These are phyloP conservation scores for Candida xiaguanensis DNA, from an alignment of 805 yeast genomes.

Conservation along the genomic window DNA sequence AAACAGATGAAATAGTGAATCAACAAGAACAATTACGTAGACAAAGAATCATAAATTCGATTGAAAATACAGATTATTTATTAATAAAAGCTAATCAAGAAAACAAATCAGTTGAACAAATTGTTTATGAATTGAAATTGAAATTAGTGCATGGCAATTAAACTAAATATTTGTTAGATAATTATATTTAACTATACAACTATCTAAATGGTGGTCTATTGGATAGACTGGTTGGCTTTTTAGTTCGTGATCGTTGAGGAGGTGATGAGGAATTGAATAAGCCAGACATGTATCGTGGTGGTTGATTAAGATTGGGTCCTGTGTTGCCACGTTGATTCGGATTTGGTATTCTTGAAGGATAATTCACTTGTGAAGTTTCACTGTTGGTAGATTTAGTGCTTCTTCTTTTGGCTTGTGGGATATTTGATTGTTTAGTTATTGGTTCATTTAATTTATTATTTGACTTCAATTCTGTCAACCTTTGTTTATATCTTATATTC, in stretches of 20 bases:
- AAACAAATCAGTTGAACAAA: slow-evolving; percentile 41
- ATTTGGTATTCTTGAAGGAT: slow-evolving; percentile 26
- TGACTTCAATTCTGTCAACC: background rate
- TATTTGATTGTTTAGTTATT: background rate
- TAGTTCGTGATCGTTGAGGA: background rate
- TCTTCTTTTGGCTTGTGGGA: background rate
- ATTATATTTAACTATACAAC: too few species aligned
- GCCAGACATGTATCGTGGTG: slow-evolving; percentile 41
- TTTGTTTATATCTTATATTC: slow-evolving; percentile 3
- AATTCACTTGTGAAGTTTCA: slow-evolving; percentile 24
- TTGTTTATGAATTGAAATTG: slow-evolving; percentile 35
- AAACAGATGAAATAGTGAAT: slow-evolving; percentile 7
- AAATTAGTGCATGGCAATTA: slow-evolving; percentile 11
- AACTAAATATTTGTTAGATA: too few species aligned
- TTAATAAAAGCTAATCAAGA: slow-evolving; percentile 39
- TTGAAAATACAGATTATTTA: slow-evolving; percentile 37
- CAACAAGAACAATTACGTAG: slow-evolving; percentile 27
- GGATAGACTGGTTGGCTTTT: slow-evolving; percentile 6
- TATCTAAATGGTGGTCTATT: slow-evolving; percentile 19
- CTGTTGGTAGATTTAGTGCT: slow-evolving; percentile 11
- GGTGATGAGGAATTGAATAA: slow-evolving; percentile 26
- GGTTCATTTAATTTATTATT: background rate
- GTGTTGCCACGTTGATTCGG: slow-evolving; percentile 7
- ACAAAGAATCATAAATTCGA: slow-evolving; percentile 35
- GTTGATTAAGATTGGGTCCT: slow-evolving; percentile 41